These are phyloP conservation scores for Fusarium denticulatum DNA, from an alignment of 2,329 filamentous ascomycete genomes.

Conservation along the genomic window DNA sequence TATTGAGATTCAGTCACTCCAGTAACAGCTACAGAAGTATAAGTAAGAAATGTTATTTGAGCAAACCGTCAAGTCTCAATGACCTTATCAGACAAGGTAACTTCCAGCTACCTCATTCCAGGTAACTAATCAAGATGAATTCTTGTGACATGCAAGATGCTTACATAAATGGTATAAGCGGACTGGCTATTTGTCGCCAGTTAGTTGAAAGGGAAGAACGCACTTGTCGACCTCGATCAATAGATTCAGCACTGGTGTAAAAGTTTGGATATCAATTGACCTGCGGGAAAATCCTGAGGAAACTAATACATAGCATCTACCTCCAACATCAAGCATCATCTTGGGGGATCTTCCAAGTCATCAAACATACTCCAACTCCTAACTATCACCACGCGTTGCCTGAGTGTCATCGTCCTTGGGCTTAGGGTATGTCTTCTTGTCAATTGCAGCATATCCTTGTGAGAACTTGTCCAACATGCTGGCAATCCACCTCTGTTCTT, in stretches of 20 bases:
- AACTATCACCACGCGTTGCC: neutral
- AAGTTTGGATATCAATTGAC: neutral
- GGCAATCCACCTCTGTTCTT: slow-evolving; percentile 49
- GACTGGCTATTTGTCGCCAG: too few relatives aligned
- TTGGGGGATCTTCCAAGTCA: neutral
- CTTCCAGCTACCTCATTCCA: neutral
- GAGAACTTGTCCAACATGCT: slow-evolving; percentile 45
- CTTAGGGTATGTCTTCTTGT: slow-evolving; percentile 42
- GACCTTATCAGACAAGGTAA: neutral
- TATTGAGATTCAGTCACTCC: too few relatives aligned
- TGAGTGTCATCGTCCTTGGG: slow-evolving; percentile 30
- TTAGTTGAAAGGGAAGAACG: neutral
- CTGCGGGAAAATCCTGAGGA: neutral
- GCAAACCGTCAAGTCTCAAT: neutral
- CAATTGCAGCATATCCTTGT: slow-evolving; percentile 48
- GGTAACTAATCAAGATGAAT: neutral
- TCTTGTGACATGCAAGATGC: too few relatives aligned
- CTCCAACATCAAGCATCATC: neutral
- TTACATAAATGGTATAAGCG: neutral
- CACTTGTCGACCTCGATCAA: neutral
- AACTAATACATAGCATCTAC: neutral
- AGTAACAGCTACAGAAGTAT: neutral
- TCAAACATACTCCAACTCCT: neutral
- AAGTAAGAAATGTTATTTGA: neutral
- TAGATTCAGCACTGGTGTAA: neutral